Evolutionary conservation across 345 rosid genomes (phyloP), one percentile per base, ranked within the genome.

Genomic region (Camelina laxa): DNA sequence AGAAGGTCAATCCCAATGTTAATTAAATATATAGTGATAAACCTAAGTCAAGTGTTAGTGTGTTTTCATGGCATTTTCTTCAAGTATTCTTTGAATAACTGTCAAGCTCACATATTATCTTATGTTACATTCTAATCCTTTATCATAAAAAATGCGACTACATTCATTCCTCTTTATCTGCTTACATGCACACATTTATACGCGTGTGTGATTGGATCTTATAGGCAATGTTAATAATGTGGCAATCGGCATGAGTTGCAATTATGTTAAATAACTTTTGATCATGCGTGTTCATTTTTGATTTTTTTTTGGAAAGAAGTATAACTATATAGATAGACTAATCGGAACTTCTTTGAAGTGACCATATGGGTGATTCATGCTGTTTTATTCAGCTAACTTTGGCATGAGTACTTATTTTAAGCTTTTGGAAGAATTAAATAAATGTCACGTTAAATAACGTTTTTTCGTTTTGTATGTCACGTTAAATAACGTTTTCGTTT

Each of bases 41-140:
- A 41, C 48, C 47, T 67, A 67, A 75, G 73, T 59, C 79, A 75
- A 75, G 36, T n/a, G 10, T 67, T 50, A 67, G 62, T 67, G 68
- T 72, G 10, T 5, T 31, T 45, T 57, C 62, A 72, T 72, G 62
- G 44, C 69, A 3, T 44, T 41, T 39, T 53, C 24, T 55, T 75
- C 45, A 4, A 21, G 78, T 58, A 66, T 60, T 47, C 38, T 47
- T 36, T 27, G 44, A 13, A 48, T 13, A 42, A 65, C 58, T 48
- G 20, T 31, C 57, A 65, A 39, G 39, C 49, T 55, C 56, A 36
- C 60, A 66, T 57, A 47, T 9, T 7, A 66, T 47, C 50, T 48
- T 65, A 74, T 48, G 72, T 66, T 60, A 74, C 67, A 39, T 50
- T 48, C 58, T 22, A 65, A 30, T 62, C 22, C 17, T 15, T 4